A percentile compares a stretch with the other conserved stretches of the same genome.
Evolutionary conservation across 192 early-diverging fungal genomes (phyloP).

Genomic region (Backusella luteola): DNA sequence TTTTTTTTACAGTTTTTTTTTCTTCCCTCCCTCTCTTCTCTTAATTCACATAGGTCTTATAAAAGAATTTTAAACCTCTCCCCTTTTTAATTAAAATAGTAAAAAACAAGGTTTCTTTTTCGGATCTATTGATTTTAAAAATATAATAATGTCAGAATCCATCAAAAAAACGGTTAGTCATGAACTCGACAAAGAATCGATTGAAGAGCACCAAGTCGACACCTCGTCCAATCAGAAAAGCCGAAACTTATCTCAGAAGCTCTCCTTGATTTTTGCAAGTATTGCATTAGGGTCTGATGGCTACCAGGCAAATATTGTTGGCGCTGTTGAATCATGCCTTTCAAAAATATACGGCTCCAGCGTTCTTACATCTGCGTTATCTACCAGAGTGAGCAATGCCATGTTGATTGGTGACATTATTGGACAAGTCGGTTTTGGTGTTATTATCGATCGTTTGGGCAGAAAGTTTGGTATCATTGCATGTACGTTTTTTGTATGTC

Average conservation of each 20-base stretch:
- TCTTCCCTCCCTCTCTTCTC: background rate
- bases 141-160: background rate
- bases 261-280: conserved; percentile 26
- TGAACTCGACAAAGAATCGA: background rate
- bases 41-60: background rate
- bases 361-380: conserved; percentile 30
- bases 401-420: conserved; percentile 48
- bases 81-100: background rate
- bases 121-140: background rate
- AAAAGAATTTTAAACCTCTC: background rate
- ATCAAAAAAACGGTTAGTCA: background rate
- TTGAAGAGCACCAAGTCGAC: background rate
- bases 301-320: conserved; percentile 50
- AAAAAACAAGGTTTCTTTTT: background rate
- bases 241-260: conserved; percentile 5
- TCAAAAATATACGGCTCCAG: conserved; percentile 37
- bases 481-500: conserved; percentile 39
- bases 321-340: conserved; percentile 43
- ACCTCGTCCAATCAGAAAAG: background rate
- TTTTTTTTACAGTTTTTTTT: background rate
- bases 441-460: conserved; percentile 49
- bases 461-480: conserved; percentile 49
- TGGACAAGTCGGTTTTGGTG: conserved; percentile 47
- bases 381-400: conserved; percentile 44
- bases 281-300: conserved; percentile 48